Percentiles rank a stretch among this genome's conserved stretches.
phyloP scores from a whole-genome alignment of 352 stramenopile species.

The Phytophthora agathidicida region DNA sequence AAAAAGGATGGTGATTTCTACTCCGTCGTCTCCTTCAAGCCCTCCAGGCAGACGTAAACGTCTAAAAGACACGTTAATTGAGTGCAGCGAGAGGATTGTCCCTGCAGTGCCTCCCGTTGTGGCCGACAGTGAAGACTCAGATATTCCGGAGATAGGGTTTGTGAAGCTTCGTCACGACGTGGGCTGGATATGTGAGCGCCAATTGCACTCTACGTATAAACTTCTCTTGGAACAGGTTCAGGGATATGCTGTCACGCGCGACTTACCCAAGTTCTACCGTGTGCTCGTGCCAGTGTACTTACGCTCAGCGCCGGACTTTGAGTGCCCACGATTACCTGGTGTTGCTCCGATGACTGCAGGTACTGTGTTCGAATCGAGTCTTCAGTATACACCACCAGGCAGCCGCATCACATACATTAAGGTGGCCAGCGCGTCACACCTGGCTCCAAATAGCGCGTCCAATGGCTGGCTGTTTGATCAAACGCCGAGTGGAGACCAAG shows the following conservation, averaged over 20 bases:
- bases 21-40: conserved; percentile 24
- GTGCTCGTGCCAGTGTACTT: conserved; percentile 72
- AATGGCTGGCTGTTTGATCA: conserved; percentile 77
- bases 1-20: conserved; percentile 7
- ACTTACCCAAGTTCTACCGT: conserved; percentile 80
- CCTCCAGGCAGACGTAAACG: conserved; percentile 57
- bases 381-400: conserved; percentile 80
- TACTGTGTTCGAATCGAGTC: conserved; percentile 79
- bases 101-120: conserved; percentile 27
- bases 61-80: conserved; percentile 72
- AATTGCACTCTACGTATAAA: conserved; percentile 50
- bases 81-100: conserved; percentile 82
- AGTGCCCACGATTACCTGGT: conserved; percentile 73
- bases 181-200: conserved; percentile 80
- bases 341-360: conserved; percentile 65
- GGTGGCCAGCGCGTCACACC: conserved; percentile 57
- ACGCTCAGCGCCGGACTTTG: conserved; percentile 76
- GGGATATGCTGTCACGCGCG: conserved; percentile 67
- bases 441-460: conserved; percentile 37
- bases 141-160: conserved; percentile 60
- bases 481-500: conserved; percentile 65
- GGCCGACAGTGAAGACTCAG: conserved; percentile 8
- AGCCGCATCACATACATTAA: conserved; percentile 86
- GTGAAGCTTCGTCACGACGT: conserved; percentile 84
- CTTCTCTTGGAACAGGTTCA: conserved; percentile 74